Evolutionary conservation across 169 alveolate genomes (phyloP), one percentile per base, ranked within the genome.

Genomic region (Cryptosporidium felis): DNA sequence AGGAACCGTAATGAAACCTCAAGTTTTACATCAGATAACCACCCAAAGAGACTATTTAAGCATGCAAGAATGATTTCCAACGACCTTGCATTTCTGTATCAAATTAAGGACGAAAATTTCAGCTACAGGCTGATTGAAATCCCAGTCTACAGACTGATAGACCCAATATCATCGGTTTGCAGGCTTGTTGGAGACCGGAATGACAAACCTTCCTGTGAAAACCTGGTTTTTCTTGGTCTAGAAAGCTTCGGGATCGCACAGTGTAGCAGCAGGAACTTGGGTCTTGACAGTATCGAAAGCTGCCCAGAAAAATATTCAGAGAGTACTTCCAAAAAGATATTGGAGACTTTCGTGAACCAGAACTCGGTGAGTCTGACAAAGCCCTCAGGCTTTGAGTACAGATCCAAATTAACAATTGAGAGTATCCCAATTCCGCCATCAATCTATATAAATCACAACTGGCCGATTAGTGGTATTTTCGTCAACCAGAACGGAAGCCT

Each of bases 361-460:
- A n/a, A n/a, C n/a, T n/a, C n/a, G n/a, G n/a, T n/a, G n/a, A n/a
- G n/a, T n/a, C n/a, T n/a, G n/a, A 18, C 14, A 51, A 74, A 34
- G 6, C 8, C 41, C 10, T 74, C 65, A 26, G 32, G 58, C 14
- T 1, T 16, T 9, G 53, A 36, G 23, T 74, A 36, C 30, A 26
- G 14, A 16, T 26, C 42, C 10, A 59, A 74, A 18, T 21, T 74
- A 8, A 4, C 14, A 12, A 2, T 74, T 1, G 26, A 74, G 23
- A 51, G 53, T 49, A 62, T 90, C 14, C 92, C 92, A 46, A 45
- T 59, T 5, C 93, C 93, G 9, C 93, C 93, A 30, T 65, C 88
- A 30, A 32, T 74, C 51, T 90, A 90, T 40, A 89, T 59, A 30
- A 46, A 82, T 34, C 82, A 74, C 74, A 89, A 89, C 53, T 90